These are phyloP conservation scores for Coemansia sp. DNA, from an alignment of 192 early-diverging fungal genomes.

Conservation along the genomic window DNA sequence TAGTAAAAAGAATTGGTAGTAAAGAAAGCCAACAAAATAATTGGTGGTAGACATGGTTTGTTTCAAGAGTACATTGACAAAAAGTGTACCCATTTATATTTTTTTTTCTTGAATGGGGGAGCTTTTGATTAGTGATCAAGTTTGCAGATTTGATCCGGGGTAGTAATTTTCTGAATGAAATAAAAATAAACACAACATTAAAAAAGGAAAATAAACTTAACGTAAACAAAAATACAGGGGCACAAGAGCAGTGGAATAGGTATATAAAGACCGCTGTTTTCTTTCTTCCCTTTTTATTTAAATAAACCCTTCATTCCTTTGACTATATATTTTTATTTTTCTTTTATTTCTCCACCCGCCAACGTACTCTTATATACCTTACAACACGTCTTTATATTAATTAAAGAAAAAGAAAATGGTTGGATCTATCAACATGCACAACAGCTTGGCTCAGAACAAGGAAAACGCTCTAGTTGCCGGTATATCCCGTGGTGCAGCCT, in stretches of 20 bases:
- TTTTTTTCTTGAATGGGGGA: no score
- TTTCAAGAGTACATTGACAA: no score
- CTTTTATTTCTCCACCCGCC: neutral
- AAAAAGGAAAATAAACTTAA: neutral
- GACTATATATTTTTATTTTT: neutral
- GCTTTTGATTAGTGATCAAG: no score
- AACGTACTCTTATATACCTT: no score
- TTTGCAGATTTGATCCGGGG: neutral
- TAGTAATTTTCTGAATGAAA: neutral
- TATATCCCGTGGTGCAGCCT: conserved; percentile 14
- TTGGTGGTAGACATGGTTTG: no score
- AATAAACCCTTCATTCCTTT: neutral
- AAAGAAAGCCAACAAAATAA: no score
- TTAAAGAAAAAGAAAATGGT: conserved; percentile 16
- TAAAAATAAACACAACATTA: neutral
- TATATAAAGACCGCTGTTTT: neutral
- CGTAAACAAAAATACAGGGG: conserved; percentile 5
- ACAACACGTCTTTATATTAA: neutral
- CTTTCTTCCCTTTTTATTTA: neutral
- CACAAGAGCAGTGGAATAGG: neutral
- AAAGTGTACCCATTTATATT: no score
- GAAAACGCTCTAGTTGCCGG: conserved; percentile 33
- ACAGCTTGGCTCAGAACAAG: conserved; percentile 19
- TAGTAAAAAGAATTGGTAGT: no score
- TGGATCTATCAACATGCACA: conserved; percentile 16